These are phyloP conservation scores for Penicillium thymicola DNA, from an alignment of 2,329 filamentous ascomycete genomes.

Conservation along the genomic window DNA sequence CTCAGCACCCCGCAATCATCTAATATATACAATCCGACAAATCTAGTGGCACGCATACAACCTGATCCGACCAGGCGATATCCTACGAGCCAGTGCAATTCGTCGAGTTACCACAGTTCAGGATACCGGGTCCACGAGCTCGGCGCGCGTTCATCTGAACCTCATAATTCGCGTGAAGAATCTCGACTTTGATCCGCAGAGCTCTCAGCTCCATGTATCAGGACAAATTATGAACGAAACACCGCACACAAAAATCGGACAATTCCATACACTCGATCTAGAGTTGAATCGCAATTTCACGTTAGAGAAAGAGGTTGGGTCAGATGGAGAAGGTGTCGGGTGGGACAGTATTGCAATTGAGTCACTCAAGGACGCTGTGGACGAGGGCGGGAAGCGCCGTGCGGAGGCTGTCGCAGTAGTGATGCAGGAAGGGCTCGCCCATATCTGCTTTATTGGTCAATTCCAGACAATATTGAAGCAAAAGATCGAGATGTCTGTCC, in stretches of 20 bases:
- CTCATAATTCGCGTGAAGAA: slow-evolving; percentile 64
- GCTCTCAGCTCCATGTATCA: slow-evolving; percentile 65
- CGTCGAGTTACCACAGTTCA: slow-evolving; percentile 62
- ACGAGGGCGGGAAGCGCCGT: slow-evolving; percentile 64
- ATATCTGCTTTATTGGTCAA: slow-evolving; percentile 52
- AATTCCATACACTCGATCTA: slow-evolving; percentile 73
- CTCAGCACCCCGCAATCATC: background rate
- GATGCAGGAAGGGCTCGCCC: slow-evolving; percentile 70
- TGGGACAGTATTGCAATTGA: slow-evolving; percentile 89
- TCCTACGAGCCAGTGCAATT: slow-evolving; percentile 63
- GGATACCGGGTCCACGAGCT: slow-evolving; percentile 59
- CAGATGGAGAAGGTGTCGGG: slow-evolving; percentile 47
- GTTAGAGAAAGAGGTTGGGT: slow-evolving; percentile 69
- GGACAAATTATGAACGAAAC: slow-evolving; percentile 66
- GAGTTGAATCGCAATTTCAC: slow-evolving; percentile 86
- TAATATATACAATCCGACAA: slow-evolving; percentile 1
- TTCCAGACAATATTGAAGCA: slow-evolving; percentile 50
- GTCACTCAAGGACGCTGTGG: slow-evolving; percentile 73
- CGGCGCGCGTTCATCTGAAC: slow-evolving; percentile 61
- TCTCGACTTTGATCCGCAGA: slow-evolving; percentile 68
- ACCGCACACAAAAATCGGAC: slow-evolving; percentile 63
- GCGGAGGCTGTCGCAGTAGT: slow-evolving; percentile 86
- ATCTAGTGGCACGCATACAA: slow-evolving; percentile 71
- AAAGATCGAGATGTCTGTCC: slow-evolving; percentile 48
- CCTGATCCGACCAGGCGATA: slow-evolving; percentile 63